Percentiles rank a stretch among this genome's conserved stretches.
phyloP scores from a whole-genome alignment of 2,329 filamentous ascomycete genomes.

The Calonectria multiphialidica region DNA sequence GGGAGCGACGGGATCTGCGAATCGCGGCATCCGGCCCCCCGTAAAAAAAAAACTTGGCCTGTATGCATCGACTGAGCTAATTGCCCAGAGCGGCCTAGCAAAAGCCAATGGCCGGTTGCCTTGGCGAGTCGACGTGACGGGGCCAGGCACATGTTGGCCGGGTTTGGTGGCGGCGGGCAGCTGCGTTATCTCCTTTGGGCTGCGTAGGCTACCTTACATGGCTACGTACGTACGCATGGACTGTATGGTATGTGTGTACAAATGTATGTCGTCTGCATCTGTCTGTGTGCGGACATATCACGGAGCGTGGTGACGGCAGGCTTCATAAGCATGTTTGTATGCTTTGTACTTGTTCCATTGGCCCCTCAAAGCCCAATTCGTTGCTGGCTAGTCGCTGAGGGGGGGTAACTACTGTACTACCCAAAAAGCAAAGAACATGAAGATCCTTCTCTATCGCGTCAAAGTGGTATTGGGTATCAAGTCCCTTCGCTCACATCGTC shows the following conservation, averaged over 20 bases:
- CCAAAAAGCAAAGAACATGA: not conserved
- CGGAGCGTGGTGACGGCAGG: not conserved
- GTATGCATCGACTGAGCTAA: not conserved
- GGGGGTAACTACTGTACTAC: not conserved
- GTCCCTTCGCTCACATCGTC: not conserved
- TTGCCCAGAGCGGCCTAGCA: not conserved
- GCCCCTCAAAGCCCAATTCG: not conserved
- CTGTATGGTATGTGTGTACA: too few species aligned
- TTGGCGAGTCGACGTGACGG: not conserved
- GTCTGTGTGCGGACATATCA: not conserved
- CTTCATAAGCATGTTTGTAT: slow-evolving; percentile 9
- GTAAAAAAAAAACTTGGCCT: too few species aligned
- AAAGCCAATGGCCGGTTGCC: not conserved
- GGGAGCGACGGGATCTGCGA: slow-evolving; percentile 23
- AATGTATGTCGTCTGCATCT: too few species aligned
- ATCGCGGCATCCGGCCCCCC: not conserved
- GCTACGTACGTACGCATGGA: too few species aligned
- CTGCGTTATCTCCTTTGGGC: too few species aligned
- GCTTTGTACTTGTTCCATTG: not conserved
- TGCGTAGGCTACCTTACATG: too few species aligned
- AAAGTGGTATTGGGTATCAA: slow-evolving; percentile 36
- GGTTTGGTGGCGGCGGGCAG: too few species aligned
- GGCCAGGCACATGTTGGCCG: too few species aligned
- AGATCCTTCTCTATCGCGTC: slow-evolving; percentile 16
- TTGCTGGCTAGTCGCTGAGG: too few species aligned